Evolutionary conservation across 2,329 filamentous ascomycete species (phyloP).

Genomic region (Domatiomyces globalis): DNA sequence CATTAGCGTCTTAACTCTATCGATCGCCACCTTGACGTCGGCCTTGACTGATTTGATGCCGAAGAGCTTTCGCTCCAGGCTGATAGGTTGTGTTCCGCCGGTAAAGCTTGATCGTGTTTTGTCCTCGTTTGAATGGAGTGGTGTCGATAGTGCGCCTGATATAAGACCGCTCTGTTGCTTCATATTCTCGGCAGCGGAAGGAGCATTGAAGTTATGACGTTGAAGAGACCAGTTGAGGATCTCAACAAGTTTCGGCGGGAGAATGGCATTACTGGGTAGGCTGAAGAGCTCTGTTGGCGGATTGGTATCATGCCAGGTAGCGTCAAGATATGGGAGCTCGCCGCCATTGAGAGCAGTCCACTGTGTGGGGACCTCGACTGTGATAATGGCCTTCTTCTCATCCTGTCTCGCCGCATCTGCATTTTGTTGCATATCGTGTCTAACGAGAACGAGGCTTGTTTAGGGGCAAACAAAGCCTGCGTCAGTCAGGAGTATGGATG

Average conservation of each 20-base stretch:
- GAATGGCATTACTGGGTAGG: constrained; percentile 1
- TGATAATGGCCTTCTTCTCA: background rate
- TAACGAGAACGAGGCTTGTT: too few species aligned
- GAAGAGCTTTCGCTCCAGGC: background rate
- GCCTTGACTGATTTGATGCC: background rate
- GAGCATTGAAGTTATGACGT: background rate
- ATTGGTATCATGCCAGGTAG: background rate
- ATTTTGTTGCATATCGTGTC: background rate
- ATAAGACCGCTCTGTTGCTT: background rate
- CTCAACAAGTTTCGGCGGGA: background rate
- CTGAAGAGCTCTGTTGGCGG: background rate
- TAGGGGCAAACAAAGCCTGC: background rate
- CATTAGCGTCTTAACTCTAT: background rate
- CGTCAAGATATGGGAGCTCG: background rate
- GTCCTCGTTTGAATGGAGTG: background rate
- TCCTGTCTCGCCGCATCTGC: background rate
- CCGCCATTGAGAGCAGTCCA: background rate
- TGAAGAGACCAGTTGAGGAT: constrained; percentile 3
- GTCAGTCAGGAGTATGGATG: background rate
- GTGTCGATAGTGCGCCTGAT: background rate
- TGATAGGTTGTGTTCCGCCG: background rate
- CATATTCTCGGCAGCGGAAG: too few species aligned
- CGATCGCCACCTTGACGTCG: background rate
- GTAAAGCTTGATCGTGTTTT: background rate
- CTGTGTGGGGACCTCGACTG: background rate